A percentile compares a stretch with the other conserved stretches of the same genome.
Evolutionary conservation across 495 filamentous ascomycete genomes (phyloP).

Genomic region (Tuber indicum): DNA sequence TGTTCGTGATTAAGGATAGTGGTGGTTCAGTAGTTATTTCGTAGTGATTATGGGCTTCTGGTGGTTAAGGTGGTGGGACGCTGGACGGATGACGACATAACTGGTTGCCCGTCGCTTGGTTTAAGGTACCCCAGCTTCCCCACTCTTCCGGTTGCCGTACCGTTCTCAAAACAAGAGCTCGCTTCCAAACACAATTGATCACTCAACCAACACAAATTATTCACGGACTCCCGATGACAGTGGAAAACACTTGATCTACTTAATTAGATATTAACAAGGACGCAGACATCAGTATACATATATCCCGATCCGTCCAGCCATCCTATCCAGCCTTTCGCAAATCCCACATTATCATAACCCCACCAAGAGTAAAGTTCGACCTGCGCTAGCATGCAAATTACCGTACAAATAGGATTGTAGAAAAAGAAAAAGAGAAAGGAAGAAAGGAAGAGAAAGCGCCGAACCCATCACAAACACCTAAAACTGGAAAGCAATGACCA

Average conservation of each 20-base stretch:
- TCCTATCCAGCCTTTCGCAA: background rate
- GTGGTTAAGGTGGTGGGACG: background rate
- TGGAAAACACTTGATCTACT: background rate
- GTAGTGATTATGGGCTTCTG: background rate
- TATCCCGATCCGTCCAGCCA: background rate
- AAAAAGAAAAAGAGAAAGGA: constrained; percentile 9
- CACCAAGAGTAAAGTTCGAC: constrained; percentile 7
- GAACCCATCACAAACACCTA: constrained; percentile 5
- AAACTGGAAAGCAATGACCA: constrained; percentile 23
- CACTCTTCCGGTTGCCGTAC: background rate
- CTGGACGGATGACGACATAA: constrained; percentile 10
- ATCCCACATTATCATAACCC: constrained; percentile 10
- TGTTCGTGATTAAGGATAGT: background rate
- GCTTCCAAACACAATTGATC: background rate
- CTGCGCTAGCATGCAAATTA: background rate
- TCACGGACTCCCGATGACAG: background rate
- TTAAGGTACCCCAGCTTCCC: background rate
- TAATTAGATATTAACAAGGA: constrained; percentile 5
- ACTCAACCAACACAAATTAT: background rate
- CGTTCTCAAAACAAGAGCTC: background rate
- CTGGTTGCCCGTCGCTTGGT: background rate
- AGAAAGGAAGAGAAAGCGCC: background rate
- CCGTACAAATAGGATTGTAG: constrained; percentile 7
- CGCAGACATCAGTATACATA: background rate
- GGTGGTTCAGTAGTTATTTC: background rate